Evolutionary conservation across 192 early-diverging fungal genomes (phyloP).

Genomic region (Mortierella hygrophila): DNA sequence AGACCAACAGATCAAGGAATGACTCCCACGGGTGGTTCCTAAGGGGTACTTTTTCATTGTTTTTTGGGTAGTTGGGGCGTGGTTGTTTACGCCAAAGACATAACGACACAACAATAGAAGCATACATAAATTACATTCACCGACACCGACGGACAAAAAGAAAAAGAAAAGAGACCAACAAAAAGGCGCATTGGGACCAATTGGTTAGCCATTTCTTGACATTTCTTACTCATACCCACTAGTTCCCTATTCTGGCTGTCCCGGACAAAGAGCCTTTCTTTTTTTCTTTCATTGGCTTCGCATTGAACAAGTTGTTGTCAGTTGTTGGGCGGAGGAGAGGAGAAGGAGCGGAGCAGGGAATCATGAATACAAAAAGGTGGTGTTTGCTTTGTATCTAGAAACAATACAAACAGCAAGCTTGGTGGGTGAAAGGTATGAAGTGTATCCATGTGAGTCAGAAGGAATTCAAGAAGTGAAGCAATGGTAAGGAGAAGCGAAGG

Average conservation of each 20-base stretch:
- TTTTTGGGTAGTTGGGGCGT: not conserved
- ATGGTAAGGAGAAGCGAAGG: not conserved
- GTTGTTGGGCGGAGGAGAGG: not conserved
- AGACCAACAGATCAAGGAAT: not conserved
- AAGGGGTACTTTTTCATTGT: not conserved
- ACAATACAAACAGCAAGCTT: not conserved
- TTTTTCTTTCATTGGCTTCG: not conserved
- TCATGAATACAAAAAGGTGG: not conserved
- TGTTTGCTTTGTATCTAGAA: not conserved
- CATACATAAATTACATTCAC: not conserved
- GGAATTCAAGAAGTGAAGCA: not conserved
- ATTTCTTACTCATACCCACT: not conserved
- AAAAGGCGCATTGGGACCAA: not conserved
- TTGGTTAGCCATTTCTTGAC: not conserved
- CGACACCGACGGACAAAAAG: not conserved
- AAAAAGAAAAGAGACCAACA: not conserved
- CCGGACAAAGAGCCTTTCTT: conserved; percentile 4
- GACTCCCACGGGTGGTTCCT: not conserved
- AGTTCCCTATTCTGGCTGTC: conserved; percentile 11
- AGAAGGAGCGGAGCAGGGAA: not conserved
- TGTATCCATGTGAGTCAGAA: not conserved
- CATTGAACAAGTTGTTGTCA: not conserved
- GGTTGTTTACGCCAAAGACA: not conserved
- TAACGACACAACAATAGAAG: not conserved
- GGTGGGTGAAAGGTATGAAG: not conserved